A percentile compares a stretch with the other conserved stretches of the same genome.
Conservation (phyloP, 2,329 filamentous ascomycete species). For the Fusarium proliferatum region DNA sequence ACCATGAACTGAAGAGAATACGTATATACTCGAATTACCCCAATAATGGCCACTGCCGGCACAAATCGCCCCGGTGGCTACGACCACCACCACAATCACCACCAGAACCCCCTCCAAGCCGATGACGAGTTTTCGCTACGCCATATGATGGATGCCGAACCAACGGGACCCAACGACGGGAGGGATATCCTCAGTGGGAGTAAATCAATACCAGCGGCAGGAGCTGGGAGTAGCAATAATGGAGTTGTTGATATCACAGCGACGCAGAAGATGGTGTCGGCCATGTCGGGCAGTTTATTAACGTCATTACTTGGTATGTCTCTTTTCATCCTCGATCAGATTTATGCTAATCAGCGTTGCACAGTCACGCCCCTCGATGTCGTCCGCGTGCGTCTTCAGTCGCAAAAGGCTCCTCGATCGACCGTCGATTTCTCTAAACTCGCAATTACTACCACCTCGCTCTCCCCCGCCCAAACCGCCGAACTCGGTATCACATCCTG, state of each 20-base stretch:
- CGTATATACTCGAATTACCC: constrained; percentile 8
- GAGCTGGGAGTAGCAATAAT: constrained; percentile 36
- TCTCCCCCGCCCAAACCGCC: constrained; percentile 76
- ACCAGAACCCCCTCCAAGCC: constrained; percentile 39
- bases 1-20: constrained; percentile 30
- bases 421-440: constrained; percentile 66
- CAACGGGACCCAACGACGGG: constrained; percentile 20
- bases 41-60: constrained; percentile 40
- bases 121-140: constrained; percentile 47
- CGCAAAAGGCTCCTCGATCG: constrained; percentile 70
- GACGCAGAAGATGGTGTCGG: constrained; percentile 93
- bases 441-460: constrained; percentile 65
- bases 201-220: constrained; percentile 11
- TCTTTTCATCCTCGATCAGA: neutral
- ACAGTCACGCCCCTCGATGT: constrained; percentile 95
- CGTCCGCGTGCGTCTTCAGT: constrained; percentile 93
- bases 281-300: constrained; percentile 87
- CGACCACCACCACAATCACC: constrained; percentile 25
- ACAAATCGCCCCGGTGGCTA: constrained; percentile 39
- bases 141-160: constrained; percentile 42
- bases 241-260: constrained; percentile 77
- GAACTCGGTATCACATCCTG: constrained; percentile 94
- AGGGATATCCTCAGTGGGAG: constrained; percentile 9
- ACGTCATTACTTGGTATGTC: constrained; percentile 84
- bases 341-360: constrained; percentile 13